A percentile compares a stretch with the other conserved stretches of the same genome.
Evolutionary conservation across 1,284 basidiomycete species (phyloP).

Genomic region (Melampsora larici-populina): DNA sequence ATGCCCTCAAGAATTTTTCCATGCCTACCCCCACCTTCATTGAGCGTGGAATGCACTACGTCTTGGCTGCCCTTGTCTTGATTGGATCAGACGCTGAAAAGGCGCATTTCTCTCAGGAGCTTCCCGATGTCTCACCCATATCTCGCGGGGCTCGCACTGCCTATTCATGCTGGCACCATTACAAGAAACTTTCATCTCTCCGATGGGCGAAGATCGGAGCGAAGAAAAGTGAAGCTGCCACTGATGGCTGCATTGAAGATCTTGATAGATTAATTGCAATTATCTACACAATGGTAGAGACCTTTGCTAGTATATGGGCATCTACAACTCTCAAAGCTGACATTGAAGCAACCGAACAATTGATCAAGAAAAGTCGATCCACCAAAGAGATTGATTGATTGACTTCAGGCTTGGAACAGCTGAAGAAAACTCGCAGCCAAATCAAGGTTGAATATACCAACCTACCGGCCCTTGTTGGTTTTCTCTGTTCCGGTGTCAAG

Average conservation of each 20-base stretch:
- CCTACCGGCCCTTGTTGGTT: not conserved
- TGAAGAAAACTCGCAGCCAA: not conserved
- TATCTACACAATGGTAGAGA: not conserved
- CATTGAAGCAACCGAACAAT: not conserved
- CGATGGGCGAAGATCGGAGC: not conserved
- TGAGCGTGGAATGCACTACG: not conserved
- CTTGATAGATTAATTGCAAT: not conserved
- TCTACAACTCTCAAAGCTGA: not conserved
- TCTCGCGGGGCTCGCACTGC: not conserved
- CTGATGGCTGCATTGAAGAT: not conserved
- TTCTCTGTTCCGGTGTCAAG: constrained; percentile 1
- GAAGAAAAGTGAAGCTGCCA: not conserved
- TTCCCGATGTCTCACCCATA: not conserved
- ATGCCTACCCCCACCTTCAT: not conserved
- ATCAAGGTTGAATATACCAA: not conserved
- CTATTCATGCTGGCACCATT: not conserved
- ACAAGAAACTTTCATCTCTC: not conserved
- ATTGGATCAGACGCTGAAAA: not conserved
- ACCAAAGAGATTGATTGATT: not conserved
- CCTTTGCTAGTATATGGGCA: not conserved
- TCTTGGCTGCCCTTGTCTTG: not conserved
- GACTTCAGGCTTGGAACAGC: not conserved
- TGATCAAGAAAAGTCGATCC: not conserved
- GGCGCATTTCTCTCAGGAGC: not conserved
- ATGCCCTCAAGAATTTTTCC: not conserved